These are phyloP conservation scores for Pythium brachiatum DNA, from an alignment of 352 stramenopile species.

Conservation along the genomic window DNA sequence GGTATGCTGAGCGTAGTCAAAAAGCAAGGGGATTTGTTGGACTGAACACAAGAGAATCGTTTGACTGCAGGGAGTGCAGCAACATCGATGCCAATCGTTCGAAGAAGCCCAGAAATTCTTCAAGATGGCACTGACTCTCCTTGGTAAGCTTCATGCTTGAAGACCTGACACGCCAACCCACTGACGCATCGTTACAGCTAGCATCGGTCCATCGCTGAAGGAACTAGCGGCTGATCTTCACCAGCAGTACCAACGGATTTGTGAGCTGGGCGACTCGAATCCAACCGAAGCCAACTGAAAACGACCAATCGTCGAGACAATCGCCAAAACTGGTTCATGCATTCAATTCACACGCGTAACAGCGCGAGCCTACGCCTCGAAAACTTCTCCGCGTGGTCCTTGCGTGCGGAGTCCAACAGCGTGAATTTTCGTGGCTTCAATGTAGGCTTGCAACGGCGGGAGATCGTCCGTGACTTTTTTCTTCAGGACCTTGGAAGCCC, in stretches of 20 bases:
- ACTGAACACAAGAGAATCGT: neutral
- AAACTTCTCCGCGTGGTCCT: conserved; percentile 37
- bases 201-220: conserved; percentile 10
- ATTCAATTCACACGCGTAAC: neutral
- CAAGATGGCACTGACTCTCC: conserved; percentile 16
- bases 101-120: conserved; percentile 25
- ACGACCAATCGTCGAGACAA: neutral
- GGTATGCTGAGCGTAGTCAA: conserved; percentile 13
- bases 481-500: conserved; percentile 88
- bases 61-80: conserved; percentile 22
- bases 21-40: no score
- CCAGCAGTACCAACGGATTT: conserved; percentile 18
- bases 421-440: conserved; percentile 75
- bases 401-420: conserved; percentile 43
- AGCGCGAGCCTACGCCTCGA: conserved; percentile 17
- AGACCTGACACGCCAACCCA: neutral
- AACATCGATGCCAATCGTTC: conserved; percentile 20
- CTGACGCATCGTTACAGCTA: conserved; percentile 1
- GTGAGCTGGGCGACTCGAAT: neutral
- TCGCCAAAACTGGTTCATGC: neutral
- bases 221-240: conserved; percentile 18
- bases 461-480: conserved; percentile 77
- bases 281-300: neutral
- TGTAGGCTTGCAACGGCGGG: conserved; percentile 64
- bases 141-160: conserved; percentile 5